These are phyloP conservation scores for Kodamaea nitidulidarum DNA, from an alignment of 805 yeast species.

Conservation along the genomic window DNA sequence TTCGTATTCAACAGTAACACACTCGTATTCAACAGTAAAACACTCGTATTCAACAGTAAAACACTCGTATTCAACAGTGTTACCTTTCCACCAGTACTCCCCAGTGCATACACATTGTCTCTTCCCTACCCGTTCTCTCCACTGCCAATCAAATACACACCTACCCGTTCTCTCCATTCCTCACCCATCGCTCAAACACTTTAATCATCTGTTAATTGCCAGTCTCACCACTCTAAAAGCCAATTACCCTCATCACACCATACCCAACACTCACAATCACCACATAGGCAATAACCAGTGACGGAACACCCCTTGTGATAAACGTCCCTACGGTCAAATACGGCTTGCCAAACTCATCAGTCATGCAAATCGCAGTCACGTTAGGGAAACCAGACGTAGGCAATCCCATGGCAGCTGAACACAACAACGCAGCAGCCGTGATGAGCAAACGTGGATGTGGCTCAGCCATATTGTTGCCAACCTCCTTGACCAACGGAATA, in stretches of 20 bases:
- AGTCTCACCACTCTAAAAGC: constrained; percentile 10
- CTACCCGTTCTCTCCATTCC: too few relatives aligned
- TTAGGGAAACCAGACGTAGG: constrained; percentile 45
- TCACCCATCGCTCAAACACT: too few relatives aligned
- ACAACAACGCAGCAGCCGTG: constrained; percentile 40
- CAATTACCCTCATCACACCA: constrained; percentile 30
- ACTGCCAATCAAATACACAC: too few relatives aligned
- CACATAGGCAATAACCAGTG: constrained; percentile 34
- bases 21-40: too few relatives aligned
- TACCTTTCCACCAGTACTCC: too few relatives aligned
- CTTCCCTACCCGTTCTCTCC: too few relatives aligned
- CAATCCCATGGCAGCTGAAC: constrained; percentile 45
- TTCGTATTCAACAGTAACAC: too few relatives aligned
- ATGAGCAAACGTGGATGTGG: constrained; percentile 38
- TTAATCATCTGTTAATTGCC: too few relatives aligned
- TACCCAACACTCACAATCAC: constrained; percentile 37
- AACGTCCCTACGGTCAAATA: constrained; percentile 40
- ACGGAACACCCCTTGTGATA: constrained; percentile 42
- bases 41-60: too few relatives aligned
- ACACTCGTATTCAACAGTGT: too few relatives aligned
- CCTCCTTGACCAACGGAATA: constrained; percentile 39
- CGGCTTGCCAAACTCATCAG: constrained; percentile 39
- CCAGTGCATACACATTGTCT: too few relatives aligned
- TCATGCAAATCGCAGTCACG: constrained; percentile 42
- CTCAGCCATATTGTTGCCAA: constrained; percentile 33